A percentile compares a stretch with the other conserved stretches of the same genome.
Conservation (phyloP, 257 asterid genomes). For the Mitragyna speciosa region DNA sequence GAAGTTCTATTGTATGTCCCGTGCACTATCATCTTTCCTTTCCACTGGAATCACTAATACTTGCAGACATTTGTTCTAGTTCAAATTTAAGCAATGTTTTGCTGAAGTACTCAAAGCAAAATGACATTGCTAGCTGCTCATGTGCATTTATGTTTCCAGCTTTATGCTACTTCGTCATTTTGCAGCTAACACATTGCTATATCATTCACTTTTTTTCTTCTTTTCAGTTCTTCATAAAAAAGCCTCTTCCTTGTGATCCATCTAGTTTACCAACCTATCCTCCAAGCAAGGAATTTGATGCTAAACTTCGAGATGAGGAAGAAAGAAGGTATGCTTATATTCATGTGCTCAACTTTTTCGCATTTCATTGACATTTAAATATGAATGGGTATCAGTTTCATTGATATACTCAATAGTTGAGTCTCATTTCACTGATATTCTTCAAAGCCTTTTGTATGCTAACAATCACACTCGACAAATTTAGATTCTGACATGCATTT, state of each 20-base stretch:
- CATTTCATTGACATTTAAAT: neutral
- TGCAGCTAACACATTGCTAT: no score
- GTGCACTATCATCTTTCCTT: neutral
- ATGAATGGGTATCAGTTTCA: neutral
- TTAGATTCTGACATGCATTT: neutral
- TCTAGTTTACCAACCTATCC: constrained; percentile 50
- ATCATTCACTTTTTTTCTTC: neutral
- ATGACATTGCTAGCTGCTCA: neutral
- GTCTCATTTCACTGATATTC: neutral
- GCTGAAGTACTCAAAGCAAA: neutral
- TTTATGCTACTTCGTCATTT: neutral
- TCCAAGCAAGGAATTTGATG: constrained; percentile 55
- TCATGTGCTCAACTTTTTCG: neutral
- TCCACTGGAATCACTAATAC: neutral
- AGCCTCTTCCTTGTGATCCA: constrained; percentile 55
- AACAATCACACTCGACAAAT: no score
- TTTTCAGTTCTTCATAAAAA: constrained; percentile 46
- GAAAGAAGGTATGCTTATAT: constrained; percentile 39
- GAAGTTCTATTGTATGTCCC: neutral
- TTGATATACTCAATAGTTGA: neutral
- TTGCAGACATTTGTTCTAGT: no score
- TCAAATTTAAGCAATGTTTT: neutral
- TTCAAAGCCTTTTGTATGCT: neutral
- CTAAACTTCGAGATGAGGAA: constrained; percentile 49
- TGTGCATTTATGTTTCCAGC: neutral